phyloP scores from a whole-genome alignment of 108 stramenopile genomes.

The Nannochloropsis salina region DNA sequence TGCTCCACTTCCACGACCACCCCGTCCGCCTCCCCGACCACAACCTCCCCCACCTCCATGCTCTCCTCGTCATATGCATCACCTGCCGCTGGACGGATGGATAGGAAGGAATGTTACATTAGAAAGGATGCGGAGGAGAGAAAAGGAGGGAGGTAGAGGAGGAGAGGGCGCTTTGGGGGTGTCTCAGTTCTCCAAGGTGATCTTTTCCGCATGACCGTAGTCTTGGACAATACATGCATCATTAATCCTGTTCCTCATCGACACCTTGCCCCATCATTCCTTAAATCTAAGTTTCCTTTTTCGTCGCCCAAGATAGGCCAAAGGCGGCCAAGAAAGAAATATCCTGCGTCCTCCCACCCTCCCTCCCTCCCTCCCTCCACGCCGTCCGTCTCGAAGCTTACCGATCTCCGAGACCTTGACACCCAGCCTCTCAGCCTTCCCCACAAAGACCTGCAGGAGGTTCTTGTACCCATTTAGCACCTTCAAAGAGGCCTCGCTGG shows the following conservation, averaged over 20 bases:
- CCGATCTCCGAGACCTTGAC: background rate
- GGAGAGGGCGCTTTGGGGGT: background rate
- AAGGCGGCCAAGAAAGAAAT: background rate
- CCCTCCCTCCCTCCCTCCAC: background rate
- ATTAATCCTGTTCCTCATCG: background rate
- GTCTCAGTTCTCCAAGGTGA: conserved; percentile 18
- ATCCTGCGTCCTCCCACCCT: background rate
- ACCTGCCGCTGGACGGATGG: background rate
- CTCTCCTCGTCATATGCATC: background rate
- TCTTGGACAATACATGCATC: background rate
- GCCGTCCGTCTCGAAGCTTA: background rate
- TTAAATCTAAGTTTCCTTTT: background rate
- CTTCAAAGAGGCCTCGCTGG: background rate
- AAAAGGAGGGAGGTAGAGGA: background rate
- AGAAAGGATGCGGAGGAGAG: background rate
- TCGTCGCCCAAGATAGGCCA: too few species aligned
- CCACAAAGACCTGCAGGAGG: conserved; percentile 1
- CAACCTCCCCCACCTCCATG: background rate
- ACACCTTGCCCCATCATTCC: background rate
- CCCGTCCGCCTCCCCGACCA: background rate
- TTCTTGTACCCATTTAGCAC: background rate
- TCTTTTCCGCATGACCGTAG: background rate
- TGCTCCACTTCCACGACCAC: background rate
- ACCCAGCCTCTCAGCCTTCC: background rate
- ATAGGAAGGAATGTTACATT: background rate